Conservation (phyloP, 2,329 filamentous ascomycete genomes). For the Aspergillus terreus region DNA sequence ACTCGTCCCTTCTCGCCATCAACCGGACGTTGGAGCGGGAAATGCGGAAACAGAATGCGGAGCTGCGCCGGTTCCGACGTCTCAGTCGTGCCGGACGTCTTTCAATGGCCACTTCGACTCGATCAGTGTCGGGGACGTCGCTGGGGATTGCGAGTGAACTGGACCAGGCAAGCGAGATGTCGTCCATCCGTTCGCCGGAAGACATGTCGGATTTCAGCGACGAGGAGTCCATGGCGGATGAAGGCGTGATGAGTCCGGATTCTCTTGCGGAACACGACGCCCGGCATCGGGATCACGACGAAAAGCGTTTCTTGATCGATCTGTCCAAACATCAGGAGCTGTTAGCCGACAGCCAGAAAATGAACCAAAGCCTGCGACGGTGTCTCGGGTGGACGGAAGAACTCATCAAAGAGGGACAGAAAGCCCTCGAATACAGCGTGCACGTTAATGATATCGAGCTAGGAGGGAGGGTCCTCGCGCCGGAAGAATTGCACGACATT, state of each 20-base stretch:
- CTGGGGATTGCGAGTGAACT: constrained; percentile 46
- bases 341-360: constrained; percentile 84
- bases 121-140: constrained; percentile 43
- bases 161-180: constrained; percentile 34
- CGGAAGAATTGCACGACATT: constrained; percentile 56
- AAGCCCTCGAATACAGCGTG: constrained; percentile 80
- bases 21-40: constrained; percentile 90
- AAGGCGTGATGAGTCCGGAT: constrained; percentile 33
- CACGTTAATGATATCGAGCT: constrained; percentile 74
- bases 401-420: constrained; percentile 82
- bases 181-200: constrained; percentile 27
- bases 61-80: constrained; percentile 80
- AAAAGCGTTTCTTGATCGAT: constrained; percentile 78
- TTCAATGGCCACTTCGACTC: constrained; percentile 52
- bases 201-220: constrained; percentile 39
- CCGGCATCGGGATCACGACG: constrained; percentile 66
- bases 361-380: constrained; percentile 88
- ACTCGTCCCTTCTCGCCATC: constrained; percentile 90
- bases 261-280: constrained; percentile 38
- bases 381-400: constrained; percentile 88
- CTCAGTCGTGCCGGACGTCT: constrained; percentile 76
- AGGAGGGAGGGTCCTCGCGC: constrained; percentile 71
- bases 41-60: constrained; percentile 83
- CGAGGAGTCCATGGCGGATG: constrained; percentile 35
- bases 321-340: constrained; percentile 85